Evolutionary conservation across 225 moss, liverwort and hornwort genomes (phyloP), one percentile per base, ranked within the genome.

Genomic region (Thuidium tamariscinum): DNA sequence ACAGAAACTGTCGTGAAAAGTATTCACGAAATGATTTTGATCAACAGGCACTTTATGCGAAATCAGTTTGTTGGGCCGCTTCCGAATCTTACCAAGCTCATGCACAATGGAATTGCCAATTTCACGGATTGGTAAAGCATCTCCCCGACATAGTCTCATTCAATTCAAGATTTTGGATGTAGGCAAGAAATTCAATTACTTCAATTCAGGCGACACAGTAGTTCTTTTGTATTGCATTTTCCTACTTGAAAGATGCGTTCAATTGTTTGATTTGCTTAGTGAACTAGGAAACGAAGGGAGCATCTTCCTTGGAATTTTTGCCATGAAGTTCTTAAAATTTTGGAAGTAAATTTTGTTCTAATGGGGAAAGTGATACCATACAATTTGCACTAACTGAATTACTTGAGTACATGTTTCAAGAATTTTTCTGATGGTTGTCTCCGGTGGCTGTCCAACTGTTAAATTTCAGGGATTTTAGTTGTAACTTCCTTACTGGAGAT

Each of bases 71-170:
- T 4, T 61, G 89, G 89, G 54, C 3, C 60, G 13, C n/a, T 86
- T 77, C 89, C 89, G 11, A 89, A 89, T 77, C 66, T 89, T 15
- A 82, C 89, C 49, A 86, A 12, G 82, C 82, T 85, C 57, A 48
- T 89, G 85, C 77, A 89, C 82, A 89, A 86, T 70, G 86, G 89
- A 65, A 82, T 86, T 68, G 82, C 86, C 77, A 89, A 89, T 84
- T 77, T 89, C 60, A 82, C 85, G 3, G 26, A 7, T 34, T 82
- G 67, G 89, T 86, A 82, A n/a, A 82, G 68, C 68, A 57, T 37
- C 30, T 60, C 34, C 34, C 26, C 46, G 36, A 41, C 8, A 23
- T 44, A 16, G 42, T 56, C 56, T 85, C 34, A 36, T 26, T 39
- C 27, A 26, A 57, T 39, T 34, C 14, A 10, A 26, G 55, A 5